Conservation (phyloP, 345 rosid genomes). For the Lagerstroemia speciosa region DNA sequence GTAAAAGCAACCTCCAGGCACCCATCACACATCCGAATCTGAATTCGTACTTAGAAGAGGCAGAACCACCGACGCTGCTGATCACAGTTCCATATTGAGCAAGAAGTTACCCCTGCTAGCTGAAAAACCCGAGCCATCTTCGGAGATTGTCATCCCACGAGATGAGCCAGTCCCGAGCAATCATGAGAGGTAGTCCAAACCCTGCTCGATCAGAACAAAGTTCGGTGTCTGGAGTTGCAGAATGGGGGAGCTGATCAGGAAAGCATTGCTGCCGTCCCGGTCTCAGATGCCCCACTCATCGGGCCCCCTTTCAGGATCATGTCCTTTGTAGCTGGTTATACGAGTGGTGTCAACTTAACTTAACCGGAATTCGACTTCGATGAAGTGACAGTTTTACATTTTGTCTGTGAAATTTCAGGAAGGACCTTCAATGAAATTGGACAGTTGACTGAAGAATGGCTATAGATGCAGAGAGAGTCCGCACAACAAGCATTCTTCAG, state of each 20-base stretch:
- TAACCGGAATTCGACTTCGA: slow-evolving; percentile 19
- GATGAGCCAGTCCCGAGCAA: slow-evolving; percentile 19
- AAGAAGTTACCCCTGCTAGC: slow-evolving; percentile 13
- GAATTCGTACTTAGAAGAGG: slow-evolving; percentile 9
- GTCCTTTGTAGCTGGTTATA: slow-evolving; percentile 68
- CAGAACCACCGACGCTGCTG: slow-evolving; percentile 6
- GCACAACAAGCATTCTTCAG: no score
- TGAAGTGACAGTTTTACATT: background rate
- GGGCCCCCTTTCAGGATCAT: slow-evolving; percentile 86
- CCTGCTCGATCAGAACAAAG: slow-evolving; percentile 45
- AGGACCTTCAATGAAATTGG: background rate
- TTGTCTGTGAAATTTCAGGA: background rate
- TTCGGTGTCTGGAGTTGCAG: slow-evolving; percentile 37
- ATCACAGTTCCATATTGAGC: slow-evolving; percentile 15
- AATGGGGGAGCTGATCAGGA: slow-evolving; percentile 12
- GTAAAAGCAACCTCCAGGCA: slow-evolving; percentile 15
- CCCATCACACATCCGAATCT: slow-evolving; percentile 15
- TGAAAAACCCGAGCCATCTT: slow-evolving; percentile 22
- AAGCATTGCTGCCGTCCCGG: slow-evolving; percentile 21
- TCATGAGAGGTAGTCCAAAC: slow-evolving; percentile 61
- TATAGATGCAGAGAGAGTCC: no score
- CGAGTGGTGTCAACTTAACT: slow-evolving; percentile 89
- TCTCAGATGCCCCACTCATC: slow-evolving; percentile 63
- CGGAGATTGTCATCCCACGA: slow-evolving; percentile 26
- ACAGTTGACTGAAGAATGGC: no score